Percentiles rank a stretch among this genome's conserved stretches.
These are phyloP conservation scores for Rhodofomes roseus DNA, from an alignment of 1,284 basidiomycete genomes.

Conservation along the genomic window DNA sequence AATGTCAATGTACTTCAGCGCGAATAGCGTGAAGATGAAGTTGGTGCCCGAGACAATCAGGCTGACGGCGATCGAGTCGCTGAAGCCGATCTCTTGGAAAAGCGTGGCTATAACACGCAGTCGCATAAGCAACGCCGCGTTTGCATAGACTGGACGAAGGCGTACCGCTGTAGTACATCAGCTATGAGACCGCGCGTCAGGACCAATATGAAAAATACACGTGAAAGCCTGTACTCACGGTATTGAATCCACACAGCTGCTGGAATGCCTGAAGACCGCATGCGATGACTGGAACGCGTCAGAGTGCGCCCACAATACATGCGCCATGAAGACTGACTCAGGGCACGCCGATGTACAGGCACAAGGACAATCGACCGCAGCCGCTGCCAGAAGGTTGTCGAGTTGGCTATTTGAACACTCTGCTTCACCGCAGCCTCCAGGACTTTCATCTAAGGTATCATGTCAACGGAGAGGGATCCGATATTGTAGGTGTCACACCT, in stretches of 20 bases:
- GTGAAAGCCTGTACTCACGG: slow-evolving; percentile 20
- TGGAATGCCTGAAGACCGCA: slow-evolving; percentile 82
- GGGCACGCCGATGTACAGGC: slow-evolving; percentile 63
- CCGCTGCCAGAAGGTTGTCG: slow-evolving; percentile 59
- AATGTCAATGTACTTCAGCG: slow-evolving; percentile 79
- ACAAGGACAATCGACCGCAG: slow-evolving; percentile 51
- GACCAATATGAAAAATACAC: not conserved
- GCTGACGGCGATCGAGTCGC: slow-evolving; percentile 77
- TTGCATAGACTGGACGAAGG: not conserved
- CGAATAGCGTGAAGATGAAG: slow-evolving; percentile 79
- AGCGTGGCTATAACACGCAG: slow-evolving; percentile 49
- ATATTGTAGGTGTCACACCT: not conserved
- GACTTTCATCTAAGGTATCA: slow-evolving; percentile 46
- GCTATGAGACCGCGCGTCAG: slow-evolving; percentile 11
- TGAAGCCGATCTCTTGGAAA: slow-evolving; percentile 78
- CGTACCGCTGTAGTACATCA: slow-evolving; percentile 66
- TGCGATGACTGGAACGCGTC: slow-evolving; percentile 50
- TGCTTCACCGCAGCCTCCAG: slow-evolving; percentile 59
- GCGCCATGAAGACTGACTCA: slow-evolving; percentile 45
- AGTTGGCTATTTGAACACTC: slow-evolving; percentile 58
- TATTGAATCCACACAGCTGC: slow-evolving; percentile 72
- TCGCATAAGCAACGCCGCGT: not conserved
- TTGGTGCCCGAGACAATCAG: slow-evolving; percentile 78
- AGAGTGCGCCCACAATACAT: not conserved
- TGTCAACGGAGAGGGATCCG: not conserved